phyloP scores from a whole-genome alignment of 345 rosid species.

The Xanthoceras sorbifolium region DNA sequence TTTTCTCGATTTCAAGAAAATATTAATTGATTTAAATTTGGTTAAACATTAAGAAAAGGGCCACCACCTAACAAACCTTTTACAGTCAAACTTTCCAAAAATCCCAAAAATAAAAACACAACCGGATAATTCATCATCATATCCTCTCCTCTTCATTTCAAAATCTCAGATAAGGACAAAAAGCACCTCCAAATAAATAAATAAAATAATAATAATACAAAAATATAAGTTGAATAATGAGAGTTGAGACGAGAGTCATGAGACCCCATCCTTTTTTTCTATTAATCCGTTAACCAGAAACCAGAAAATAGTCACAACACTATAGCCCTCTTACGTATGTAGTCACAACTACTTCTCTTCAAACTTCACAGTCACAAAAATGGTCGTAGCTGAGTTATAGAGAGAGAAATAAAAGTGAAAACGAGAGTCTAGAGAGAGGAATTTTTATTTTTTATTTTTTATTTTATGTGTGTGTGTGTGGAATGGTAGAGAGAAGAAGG shows the following conservation, averaged over 20 bases:
- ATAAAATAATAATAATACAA: background rate
- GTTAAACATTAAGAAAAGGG: too few relatives aligned
- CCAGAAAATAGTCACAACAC: background rate
- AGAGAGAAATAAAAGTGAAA: background rate
- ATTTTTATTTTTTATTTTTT: too few relatives aligned
- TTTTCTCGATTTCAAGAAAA: too few relatives aligned
- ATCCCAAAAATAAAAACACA: background rate
- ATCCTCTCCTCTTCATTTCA: background rate
- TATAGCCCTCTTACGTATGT: background rate
- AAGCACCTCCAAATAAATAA: slow-evolving; percentile 10
- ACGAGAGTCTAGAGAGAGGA: background rate
- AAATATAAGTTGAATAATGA: background rate
- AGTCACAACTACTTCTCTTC: background rate
- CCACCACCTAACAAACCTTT: background rate
- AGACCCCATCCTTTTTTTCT: slow-evolving; percentile 15
- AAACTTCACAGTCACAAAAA: background rate
- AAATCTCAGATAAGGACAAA: slow-evolving; percentile 26
- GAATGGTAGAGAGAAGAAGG: slow-evolving; percentile 12
- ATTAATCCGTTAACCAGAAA: slow-evolving; percentile 35
- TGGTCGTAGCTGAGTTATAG: background rate
- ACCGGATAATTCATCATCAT: background rate
- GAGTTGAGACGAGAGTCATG: background rate
- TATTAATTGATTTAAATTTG: too few relatives aligned
- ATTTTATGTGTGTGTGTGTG: background rate
- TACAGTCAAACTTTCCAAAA: background rate